Evolutionary conservation across 306 rosid genomes (phyloP).

Genomic region (Purshia tridentata): DNA sequence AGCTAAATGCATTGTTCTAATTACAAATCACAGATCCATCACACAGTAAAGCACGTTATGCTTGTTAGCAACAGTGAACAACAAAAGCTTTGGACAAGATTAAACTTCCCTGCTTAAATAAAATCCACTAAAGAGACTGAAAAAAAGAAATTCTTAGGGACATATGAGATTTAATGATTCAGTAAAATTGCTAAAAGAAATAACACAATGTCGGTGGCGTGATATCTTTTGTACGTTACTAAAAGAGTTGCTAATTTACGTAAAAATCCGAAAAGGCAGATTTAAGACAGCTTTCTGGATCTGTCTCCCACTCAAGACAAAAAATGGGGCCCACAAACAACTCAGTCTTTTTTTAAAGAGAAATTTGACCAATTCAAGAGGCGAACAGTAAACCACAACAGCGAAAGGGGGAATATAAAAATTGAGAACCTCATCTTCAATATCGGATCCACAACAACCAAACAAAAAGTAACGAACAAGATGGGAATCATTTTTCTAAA

Average conservation of each 20-base stretch:
- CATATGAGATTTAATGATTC: slow-evolving; percentile 11
- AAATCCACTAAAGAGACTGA: background rate
- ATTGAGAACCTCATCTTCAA: slow-evolving; percentile 7
- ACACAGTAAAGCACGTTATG: background rate
- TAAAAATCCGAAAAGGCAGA: slow-evolving; percentile 15
- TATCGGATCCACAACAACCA: background rate
- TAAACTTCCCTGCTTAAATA: background rate
- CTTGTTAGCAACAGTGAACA: background rate
- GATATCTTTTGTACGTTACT: slow-evolving; percentile 9
- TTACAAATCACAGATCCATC: background rate
- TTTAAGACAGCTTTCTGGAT: slow-evolving; percentile 20
- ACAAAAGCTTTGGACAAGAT: background rate
- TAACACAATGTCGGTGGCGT: slow-evolving; percentile 27
- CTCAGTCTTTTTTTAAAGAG: slow-evolving; percentile 20
- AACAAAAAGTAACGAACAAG: slow-evolving; percentile 4
- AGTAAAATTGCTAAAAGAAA: slow-evolving; percentile 7
- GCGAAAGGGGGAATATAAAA: background rate
- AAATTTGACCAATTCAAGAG: background rate
- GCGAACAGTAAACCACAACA: background rate
- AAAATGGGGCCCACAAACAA: slow-evolving; percentile 36
- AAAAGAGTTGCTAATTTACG: slow-evolving; percentile 2
- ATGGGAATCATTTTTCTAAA: background rate
- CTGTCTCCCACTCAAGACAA: slow-evolving; percentile 33
- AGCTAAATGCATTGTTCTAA: background rate
- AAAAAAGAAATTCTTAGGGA: background rate